Evolutionary conservation across 1,284 basidiomycete genomes (phyloP).

Genomic region (Cryptococcus sp.): DNA sequence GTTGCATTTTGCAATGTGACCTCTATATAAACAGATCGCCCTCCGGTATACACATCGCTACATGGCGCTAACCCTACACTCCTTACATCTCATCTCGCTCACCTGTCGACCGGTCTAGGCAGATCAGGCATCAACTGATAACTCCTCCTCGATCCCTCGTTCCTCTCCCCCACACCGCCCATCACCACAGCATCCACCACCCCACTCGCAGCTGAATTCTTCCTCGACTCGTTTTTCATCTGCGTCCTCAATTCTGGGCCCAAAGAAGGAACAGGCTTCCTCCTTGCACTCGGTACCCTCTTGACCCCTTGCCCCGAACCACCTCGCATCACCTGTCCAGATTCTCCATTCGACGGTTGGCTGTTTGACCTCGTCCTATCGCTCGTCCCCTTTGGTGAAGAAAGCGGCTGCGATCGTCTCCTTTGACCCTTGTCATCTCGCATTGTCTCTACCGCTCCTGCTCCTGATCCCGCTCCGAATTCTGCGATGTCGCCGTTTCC

Average conservation of each 20-base stretch:
- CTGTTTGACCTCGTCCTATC: background rate
- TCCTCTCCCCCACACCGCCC: too few species aligned
- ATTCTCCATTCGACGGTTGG: conserved; percentile 1
- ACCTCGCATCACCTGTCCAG: background rate
- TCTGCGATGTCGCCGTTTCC: too few species aligned
- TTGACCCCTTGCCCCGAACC: background rate
- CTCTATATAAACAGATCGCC: too few species aligned
- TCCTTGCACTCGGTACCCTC: background rate
- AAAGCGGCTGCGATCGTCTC: background rate
- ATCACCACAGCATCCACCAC: too few species aligned
- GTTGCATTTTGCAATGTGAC: too few species aligned
- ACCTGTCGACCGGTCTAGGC: conserved; percentile 4
- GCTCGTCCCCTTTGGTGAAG: background rate
- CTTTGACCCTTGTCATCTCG: background rate
- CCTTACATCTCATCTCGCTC: too few species aligned
- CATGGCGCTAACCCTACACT: background rate
- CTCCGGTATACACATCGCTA: background rate
- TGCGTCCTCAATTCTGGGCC: conserved; percentile 25
- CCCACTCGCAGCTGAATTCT: too few species aligned
- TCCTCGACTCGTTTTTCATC: conserved; percentile 18
- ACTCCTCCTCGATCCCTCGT: background rate
- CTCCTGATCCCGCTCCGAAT: too few species aligned
- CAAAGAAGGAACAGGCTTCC: conserved; percentile 30
- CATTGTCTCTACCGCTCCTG: background rate
- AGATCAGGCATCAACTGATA: conserved; percentile 8